These are phyloP conservation scores for Mediolabrus comicus DNA, from an alignment of 108 stramenopile species.

Conservation along the genomic window DNA sequence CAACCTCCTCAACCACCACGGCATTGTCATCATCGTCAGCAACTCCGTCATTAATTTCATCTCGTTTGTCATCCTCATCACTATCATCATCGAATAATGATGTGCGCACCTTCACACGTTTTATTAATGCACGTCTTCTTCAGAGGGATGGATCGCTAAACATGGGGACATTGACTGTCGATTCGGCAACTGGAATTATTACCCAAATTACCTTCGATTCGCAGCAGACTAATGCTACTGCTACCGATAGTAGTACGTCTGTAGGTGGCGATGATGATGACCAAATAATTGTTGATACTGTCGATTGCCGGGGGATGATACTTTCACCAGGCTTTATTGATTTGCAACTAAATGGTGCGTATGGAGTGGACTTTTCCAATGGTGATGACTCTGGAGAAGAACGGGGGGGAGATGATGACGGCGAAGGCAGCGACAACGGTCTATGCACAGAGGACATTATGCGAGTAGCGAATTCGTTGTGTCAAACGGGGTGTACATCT, in stretches of 20 bases:
- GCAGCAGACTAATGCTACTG: neutral
- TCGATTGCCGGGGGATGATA: slow-evolving; percentile 47
- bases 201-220: neutral
- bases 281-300: neutral
- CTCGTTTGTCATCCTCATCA: neutral
- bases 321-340: slow-evolving; percentile 62
- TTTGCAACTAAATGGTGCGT: slow-evolving; percentile 57
- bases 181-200: slow-evolving; percentile 19
- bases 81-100: neutral
- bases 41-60: neutral
- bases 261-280: neutral
- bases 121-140: slow-evolving; percentile 35
- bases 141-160: slow-evolving; percentile 25
- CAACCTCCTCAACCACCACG: too few species aligned
- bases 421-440: neutral
- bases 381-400: neutral
- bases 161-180: slow-evolving; percentile 21
- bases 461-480: slow-evolving; percentile 9
- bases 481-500: slow-evolving; percentile 43
- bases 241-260: neutral
- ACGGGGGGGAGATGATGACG: neutral
- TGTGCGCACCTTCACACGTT: neutral
- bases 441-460: slow-evolving; percentile 21
- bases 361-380: slow-evolving; percentile 53
- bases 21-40: slow-evolving; percentile 12